Base-by-base conservation (phyloP, 495 filamentous ascomycete species). In the Penicillium soppii region DNA sequence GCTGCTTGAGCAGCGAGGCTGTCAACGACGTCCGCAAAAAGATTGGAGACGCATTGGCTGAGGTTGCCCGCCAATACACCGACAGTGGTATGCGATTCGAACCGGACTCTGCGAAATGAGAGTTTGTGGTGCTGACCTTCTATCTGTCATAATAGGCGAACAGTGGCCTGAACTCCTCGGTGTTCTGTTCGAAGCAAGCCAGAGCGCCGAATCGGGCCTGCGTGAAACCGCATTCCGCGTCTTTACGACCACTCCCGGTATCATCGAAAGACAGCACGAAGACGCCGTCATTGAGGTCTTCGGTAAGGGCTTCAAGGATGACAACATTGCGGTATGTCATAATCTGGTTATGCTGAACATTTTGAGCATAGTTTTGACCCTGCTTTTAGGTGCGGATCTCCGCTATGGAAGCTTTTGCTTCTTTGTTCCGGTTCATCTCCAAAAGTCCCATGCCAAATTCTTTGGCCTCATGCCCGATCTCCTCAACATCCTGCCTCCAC, bases 241-340 rank as follows among this genome's bases (percentile, higher is more conserved):
- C 50, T 96, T 99, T 64, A 86, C 90, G 32, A 92, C 91, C 1
- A 97, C 95, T 7, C 95, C 95, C 15, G 90, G 89, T 16, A 91
- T 99, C 59, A 97, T 99, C 58, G 91, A 96, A 68, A 92, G 86
- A 69, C 90, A 95, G 59, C 92, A 99, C 60, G 89, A 95, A 60
- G 87, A 90, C 53, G 82, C 85, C 19, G 91, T 97, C 12, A 70
- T 91, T 9, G 75, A 77, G 29, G 91, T 92, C 2, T 99, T 99
- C 63, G 82, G 85, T 47, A 87, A 84, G 56, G 95, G 92, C 15
- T 96, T 99, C 72, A 89, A 89, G 56, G 95, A 99, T 72, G 83
- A 85, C 20, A 86, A 90, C 26, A 83, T 90, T 32, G 70, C 81
- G 16, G 90, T 95, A 84, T 35, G 82, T 61, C 13, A 5, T 17